A percentile compares a stretch with the other conserved stretches of the same genome.
Conservation (phyloP, 768 basidiomycete genomes). For the Ramaria sp. region DNA sequence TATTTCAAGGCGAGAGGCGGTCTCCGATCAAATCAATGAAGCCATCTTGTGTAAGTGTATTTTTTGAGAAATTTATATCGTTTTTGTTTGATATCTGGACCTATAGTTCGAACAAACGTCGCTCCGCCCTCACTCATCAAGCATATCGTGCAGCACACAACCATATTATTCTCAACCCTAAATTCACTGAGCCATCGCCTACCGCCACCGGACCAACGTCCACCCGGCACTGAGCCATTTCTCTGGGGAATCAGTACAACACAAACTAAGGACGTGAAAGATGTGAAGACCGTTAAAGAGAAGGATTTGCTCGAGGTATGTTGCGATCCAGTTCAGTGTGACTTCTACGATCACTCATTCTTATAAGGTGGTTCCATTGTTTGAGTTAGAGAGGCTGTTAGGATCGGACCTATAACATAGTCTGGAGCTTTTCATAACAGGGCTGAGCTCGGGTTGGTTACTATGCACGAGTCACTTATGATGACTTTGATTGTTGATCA, state of each 20-base stretch:
- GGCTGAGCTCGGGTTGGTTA: too few species aligned
- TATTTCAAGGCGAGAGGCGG: constrained; percentile 63
- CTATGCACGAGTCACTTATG: too few species aligned
- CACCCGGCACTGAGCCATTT: background rate
- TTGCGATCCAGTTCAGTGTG: background rate
- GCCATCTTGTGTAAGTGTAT: constrained; percentile 59
- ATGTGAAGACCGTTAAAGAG: background rate
- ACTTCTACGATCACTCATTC: background rate
- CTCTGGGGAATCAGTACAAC: background rate
- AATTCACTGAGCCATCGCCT: background rate
- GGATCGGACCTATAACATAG: background rate
- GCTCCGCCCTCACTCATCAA: background rate
- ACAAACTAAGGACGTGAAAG: background rate
- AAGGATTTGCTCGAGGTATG: background rate
- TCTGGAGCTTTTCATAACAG: too few species aligned
- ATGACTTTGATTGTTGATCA: too few species aligned
- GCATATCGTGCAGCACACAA: background rate
- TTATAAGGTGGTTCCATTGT: constrained; percentile 1
- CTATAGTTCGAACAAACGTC: background rate
- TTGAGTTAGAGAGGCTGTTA: background rate
- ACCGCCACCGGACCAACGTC: constrained; percentile 4
- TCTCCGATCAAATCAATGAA: constrained; percentile 82
- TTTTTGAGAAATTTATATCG: background rate
- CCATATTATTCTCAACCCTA: background rate
- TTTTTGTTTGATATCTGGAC: background rate